These are phyloP conservation scores for Erythrobasidium hasegawianum DNA, from an alignment of 1,284 basidiomycete genomes.

Conservation along the genomic window DNA sequence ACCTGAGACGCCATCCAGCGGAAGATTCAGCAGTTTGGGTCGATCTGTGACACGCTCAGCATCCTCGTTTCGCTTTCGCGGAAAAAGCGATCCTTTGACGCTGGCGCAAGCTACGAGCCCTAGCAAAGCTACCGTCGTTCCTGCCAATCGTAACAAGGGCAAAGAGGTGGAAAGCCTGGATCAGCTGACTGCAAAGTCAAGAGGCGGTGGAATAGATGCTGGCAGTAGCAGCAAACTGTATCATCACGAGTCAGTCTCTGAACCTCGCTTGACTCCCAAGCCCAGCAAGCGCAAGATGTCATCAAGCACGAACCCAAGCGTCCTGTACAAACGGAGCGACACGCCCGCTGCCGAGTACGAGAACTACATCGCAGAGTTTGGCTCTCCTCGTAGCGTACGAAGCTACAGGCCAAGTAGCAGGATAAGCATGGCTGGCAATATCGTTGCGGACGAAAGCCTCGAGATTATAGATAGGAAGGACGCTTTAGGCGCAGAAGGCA, in stretches of 20 bases:
- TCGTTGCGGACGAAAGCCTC: constrained; percentile 63
- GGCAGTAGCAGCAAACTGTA: constrained; percentile 13
- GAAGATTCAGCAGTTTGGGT: constrained; percentile 47
- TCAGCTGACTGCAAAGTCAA: neutral
- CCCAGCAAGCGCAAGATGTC: constrained; percentile 46
- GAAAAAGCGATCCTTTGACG: constrained; percentile 58
- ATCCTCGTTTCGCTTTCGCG: constrained; percentile 31
- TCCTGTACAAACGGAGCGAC: constrained; percentile 67
- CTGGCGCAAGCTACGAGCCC: constrained; percentile 60
- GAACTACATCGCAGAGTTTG: constrained; percentile 63
- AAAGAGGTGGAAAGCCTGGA: neutral
- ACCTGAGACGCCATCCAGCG: constrained; percentile 40
- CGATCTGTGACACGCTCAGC: constrained; percentile 28
- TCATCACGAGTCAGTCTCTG: constrained; percentile 36
- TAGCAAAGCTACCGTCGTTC: neutral
- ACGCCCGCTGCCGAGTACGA: constrained; percentile 86
- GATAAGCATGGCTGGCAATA: constrained; percentile 45
- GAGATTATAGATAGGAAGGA: constrained; percentile 54
- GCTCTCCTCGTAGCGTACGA: constrained; percentile 62
- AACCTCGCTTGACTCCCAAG: constrained; percentile 50
- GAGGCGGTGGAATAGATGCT: neutral
- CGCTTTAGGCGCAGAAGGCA: constrained; percentile 66
- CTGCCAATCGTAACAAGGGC: neutral
- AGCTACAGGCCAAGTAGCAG: constrained; percentile 53
- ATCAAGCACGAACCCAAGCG: constrained; percentile 36